Base-by-base conservation (phyloP, 1,284 basidiomycete species). In the Ganoderma resinaceum region DNA sequence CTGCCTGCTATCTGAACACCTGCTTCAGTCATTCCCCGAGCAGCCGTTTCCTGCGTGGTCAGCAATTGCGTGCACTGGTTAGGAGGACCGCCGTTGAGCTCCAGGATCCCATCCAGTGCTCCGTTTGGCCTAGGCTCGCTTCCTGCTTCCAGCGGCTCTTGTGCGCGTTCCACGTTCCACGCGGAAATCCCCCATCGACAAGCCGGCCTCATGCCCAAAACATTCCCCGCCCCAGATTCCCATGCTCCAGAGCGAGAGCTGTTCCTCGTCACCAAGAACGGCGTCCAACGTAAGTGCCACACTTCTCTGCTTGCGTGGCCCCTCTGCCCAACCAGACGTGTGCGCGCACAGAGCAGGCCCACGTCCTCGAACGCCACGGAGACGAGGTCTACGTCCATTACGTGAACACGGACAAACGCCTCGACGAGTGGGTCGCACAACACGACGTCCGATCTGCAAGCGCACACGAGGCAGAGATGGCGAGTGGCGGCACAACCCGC, bases 351-450 rank as follows among this genome's bases (percentile, higher is more conserved):
- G 88, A 81, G 73, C 80, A 81, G 63, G 87, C 82, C 38, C 79
- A 84, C 58, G 76, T 91, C 67, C 78, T 91, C 43, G 82, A 87
- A 62, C 83, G 81, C 67, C 84, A 84, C 42, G 70, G 72, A 42
- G 84, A 80, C 23, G 83, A 87, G 70, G 85, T 85, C 65, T 91
- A 90, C 74, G 89, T 93, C 35, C 91, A 92, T 81, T 92, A 91
- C 78, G 77, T 87, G 65, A 84, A 86, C 74, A 82, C 83, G 29
- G 93, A 95, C 81, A 93, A 93, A 79, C 84, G 92, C 18, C 81
- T 94, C 71, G 93, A 95, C 78, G 88, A 91, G 74, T 95, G 93
- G 94, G 81, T 94, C 18, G 79, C 84, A 1, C 84, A 85, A 67
- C 77, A 78, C 43, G 72, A 78, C 55, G 78, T 88, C 64, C 77